These are phyloP conservation scores for Calonectria pseudoturangicola DNA, from an alignment of 2,329 filamentous ascomycete species.

Conservation along the genomic window DNA sequence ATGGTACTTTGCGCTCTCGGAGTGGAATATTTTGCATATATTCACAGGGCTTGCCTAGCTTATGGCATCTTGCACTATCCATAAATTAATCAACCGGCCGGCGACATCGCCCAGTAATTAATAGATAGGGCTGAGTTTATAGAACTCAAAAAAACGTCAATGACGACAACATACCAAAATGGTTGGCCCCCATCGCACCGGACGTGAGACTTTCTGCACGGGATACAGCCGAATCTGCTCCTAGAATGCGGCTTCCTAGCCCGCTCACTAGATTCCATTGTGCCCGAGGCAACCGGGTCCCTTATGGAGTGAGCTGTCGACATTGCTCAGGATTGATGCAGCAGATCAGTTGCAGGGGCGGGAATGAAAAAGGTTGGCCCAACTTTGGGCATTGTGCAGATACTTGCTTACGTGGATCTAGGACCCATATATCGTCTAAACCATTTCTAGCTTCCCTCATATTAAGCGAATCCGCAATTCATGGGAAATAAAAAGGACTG, in stretches of 20 bases:
- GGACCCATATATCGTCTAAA: neutral
- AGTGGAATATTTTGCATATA: conserved; percentile 2
- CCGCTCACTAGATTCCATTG: neutral
- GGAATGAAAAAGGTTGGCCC: neutral
- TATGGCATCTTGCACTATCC: neutral
- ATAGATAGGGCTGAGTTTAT: neutral
- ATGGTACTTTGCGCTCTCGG: neutral
- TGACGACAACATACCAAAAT: neutral
- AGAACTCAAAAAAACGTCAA: neutral
- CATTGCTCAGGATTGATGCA: neutral
- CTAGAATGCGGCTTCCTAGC: neutral
- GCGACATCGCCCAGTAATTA: neutral
- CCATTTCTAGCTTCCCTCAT: neutral
- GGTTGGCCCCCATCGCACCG: neutral
- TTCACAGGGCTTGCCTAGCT: neutral
- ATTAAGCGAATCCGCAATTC: neutral
- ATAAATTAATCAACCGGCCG: neutral
- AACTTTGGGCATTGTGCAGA: neutral
- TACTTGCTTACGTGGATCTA: conserved; percentile 1
- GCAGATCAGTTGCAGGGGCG: neutral
- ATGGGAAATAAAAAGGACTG: neutral
- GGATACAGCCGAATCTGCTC: neutral
- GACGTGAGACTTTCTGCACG: neutral
- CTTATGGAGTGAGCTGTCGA: neutral
- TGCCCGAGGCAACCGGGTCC: neutral